A percentile compares a stretch with the other conserved stretches of the same genome.
Conservation (phyloP, 2,329 filamentous ascomycete species). For the Xylariaceae sp. region DNA sequence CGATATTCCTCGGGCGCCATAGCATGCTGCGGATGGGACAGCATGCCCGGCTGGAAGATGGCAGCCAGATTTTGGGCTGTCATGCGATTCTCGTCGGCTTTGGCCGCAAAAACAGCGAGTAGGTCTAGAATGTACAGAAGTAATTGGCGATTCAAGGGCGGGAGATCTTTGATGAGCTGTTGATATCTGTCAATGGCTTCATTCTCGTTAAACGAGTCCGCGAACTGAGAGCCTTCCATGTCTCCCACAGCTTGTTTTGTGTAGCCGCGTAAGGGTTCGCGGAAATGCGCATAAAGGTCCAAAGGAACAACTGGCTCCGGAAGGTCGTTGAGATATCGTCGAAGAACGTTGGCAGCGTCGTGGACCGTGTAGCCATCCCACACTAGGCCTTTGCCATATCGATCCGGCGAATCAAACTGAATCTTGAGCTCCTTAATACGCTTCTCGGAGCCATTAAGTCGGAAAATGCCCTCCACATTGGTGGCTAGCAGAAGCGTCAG, state of each 20-base stretch:
- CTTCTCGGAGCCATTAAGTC: constrained; percentile 92
- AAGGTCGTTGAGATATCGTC: constrained; percentile 91
- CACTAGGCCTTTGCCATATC: constrained; percentile 93
- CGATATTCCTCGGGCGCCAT: constrained; percentile 95
- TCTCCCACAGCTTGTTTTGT: constrained; percentile 71
- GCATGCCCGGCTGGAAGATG: constrained; percentile 94
- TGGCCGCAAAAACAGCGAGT: constrained; percentile 93
- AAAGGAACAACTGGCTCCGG: constrained; percentile 95
- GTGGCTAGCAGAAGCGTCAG: constrained; percentile 61
- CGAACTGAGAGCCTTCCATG: constrained; percentile 64
- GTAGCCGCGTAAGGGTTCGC: constrained; percentile 70
- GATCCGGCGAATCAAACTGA: constrained; percentile 88
- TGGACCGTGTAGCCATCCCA: constrained; percentile 98
- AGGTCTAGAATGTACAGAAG: constrained; percentile 94
- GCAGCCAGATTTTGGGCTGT: constrained; percentile 89
- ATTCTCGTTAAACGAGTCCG: constrained; percentile 69
- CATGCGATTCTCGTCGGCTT: constrained; percentile 96
- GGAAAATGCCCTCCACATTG: constrained; percentile 92
- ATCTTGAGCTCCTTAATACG: constrained; percentile 94
- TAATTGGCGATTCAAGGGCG: constrained; percentile 87
- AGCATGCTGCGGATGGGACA: constrained; percentile 89
- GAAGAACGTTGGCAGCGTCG: constrained; percentile 93
- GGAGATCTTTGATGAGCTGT: constrained; percentile 84
- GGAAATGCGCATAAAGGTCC: constrained; percentile 87
- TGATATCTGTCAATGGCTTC: constrained; percentile 82